phyloP scores from a whole-genome alignment of 2,329 filamentous ascomycete genomes.

The Proliferodiscus dingleyae region DNA sequence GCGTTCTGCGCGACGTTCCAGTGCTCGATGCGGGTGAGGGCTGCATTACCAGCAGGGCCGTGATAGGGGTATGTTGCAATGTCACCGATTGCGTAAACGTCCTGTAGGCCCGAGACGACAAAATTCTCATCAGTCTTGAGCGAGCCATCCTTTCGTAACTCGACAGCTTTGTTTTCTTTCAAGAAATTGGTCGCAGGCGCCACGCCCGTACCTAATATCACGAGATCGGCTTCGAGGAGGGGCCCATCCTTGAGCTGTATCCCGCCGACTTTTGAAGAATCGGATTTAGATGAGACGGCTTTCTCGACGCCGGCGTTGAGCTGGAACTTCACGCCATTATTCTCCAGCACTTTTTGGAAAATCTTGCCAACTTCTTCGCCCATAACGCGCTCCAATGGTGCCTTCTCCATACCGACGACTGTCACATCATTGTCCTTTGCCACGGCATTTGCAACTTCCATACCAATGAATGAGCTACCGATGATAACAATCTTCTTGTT shows the following conservation, averaged over 20 bases:
- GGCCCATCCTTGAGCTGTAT: conserved; percentile 85
- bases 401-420: conserved; percentile 82
- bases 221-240: conserved; percentile 76
- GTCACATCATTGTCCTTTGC: conserved; percentile 76
- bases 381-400: conserved; percentile 81
- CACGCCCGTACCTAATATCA: conserved; percentile 89
- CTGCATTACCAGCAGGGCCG: conserved; percentile 76
- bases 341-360: conserved; percentile 74
- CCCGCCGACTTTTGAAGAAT: conserved; percentile 69
- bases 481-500: conserved; percentile 90
- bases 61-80: conserved; percentile 94
- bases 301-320: conserved; percentile 78
- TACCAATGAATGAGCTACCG: conserved; percentile 93
- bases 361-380: conserved; percentile 76
- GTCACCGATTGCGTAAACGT: conserved; percentile 90
- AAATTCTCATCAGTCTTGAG: conserved; percentile 77
- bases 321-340: conserved; percentile 84
- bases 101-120: conserved; percentile 66
- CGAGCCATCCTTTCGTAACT: conserved; percentile 80
- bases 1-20: conserved; percentile 98
- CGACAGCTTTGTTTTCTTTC: conserved; percentile 62
- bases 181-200: conserved; percentile 80
- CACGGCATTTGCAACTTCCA: conserved; percentile 90
- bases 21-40: conserved; percentile 81
- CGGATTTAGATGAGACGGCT: conserved; percentile 64